These are phyloP conservation scores for Oldenlandia corymbosa DNA, from an alignment of 257 asterid genomes.

Conservation along the genomic window DNA sequence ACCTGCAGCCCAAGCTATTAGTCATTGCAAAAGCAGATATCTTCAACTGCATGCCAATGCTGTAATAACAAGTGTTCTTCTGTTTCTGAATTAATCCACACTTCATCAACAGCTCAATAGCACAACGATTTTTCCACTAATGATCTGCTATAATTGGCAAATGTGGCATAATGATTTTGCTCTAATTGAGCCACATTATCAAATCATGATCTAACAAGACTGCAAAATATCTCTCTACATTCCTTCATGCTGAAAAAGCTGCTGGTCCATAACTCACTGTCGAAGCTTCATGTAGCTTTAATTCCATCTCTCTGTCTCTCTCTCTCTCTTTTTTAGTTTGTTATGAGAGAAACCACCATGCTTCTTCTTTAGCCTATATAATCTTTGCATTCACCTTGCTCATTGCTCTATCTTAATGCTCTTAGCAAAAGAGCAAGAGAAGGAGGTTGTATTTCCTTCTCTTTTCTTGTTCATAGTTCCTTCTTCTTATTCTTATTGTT, in stretches of 20 bases:
- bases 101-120: no score
- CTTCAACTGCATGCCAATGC: background rate
- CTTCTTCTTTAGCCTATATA: constrained; percentile 17
- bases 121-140: no score
- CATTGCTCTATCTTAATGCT: background rate
- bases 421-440: constrained; percentile 11
- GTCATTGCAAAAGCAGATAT: background rate
- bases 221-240: background rate
- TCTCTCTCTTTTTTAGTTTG: background rate
- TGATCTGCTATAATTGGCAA: background rate
- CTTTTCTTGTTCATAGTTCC: background rate
- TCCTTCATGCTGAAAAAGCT: background rate
- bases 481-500: background rate
- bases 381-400: constrained; percentile 7
- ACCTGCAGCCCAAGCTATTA: background rate
- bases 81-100: no score
- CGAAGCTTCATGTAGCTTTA: background rate
- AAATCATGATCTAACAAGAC: background rate
- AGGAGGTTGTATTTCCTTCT: constrained; percentile 10
- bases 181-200: background rate
- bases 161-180: background rate
- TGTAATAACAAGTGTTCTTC: background rate
- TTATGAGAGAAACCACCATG: background rate
- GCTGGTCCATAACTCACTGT: constrained; percentile 10
- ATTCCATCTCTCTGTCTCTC: background rate